Evolutionary conservation across 768 basidiomycete genomes (phyloP).

Genomic region (Termitomyces sp.): DNA sequence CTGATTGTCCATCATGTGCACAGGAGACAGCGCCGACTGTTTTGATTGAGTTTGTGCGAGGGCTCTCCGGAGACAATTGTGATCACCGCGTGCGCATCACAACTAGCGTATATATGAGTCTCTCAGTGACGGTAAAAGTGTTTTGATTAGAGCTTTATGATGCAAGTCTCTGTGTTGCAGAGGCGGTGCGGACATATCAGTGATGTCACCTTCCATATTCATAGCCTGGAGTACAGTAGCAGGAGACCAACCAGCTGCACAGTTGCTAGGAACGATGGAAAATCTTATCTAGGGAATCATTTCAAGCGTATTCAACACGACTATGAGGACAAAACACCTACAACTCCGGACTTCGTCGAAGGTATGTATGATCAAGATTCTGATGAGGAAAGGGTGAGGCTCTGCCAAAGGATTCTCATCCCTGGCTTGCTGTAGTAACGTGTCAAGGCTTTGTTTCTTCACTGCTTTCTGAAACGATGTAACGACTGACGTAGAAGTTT

Average conservation of each 20-base stretch:
- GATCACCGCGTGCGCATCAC: neutral
- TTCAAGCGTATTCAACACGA: neutral
- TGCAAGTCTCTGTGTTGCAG: neutral
- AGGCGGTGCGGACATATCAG: neutral
- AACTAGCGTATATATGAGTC: neutral
- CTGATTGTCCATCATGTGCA: neutral
- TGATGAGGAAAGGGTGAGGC: slow-evolving; percentile 29
- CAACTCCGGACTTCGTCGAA: neutral
- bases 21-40: neutral
- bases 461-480: slow-evolving; percentile 56
- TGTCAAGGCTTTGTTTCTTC: slow-evolving; percentile 68
- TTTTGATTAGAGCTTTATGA: neutral
- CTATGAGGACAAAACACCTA: neutral
- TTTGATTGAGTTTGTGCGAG: neutral
- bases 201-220: neutral
- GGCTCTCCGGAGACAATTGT: neutral
- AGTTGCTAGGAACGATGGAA: neutral
- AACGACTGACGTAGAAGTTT: neutral
- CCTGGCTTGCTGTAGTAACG: slow-evolving; percentile 70
- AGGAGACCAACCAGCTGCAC: neutral
- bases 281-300: neutral
- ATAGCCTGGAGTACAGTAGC: neutral
- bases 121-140: neutral
- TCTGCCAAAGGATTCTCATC: slow-evolving; percentile 72
- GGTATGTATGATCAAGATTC: slow-evolving; percentile 4